Percentiles rank a stretch among this genome's conserved stretches.
Conservation (phyloP, 306 rosid species). For the Glycine latifolia region DNA sequence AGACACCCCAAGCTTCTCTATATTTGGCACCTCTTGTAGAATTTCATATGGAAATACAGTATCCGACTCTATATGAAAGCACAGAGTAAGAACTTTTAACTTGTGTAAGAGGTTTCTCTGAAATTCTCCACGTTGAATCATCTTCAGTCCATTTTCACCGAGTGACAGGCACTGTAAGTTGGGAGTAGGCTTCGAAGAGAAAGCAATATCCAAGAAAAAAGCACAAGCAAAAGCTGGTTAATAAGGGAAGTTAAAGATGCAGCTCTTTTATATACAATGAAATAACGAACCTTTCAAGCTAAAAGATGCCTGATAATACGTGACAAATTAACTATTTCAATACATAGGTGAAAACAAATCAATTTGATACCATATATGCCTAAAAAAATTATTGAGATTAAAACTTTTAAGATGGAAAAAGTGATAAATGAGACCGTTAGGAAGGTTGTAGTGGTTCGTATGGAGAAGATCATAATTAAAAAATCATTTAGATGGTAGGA, state of each 20-base stretch:
- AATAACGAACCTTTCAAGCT: background rate
- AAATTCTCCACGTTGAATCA: background rate
- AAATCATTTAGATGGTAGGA: no score
- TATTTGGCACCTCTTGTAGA: background rate
- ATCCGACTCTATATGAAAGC: no score
- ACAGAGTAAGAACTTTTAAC: no score
- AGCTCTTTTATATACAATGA: background rate
- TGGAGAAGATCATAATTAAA: no score
- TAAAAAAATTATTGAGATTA: no score
- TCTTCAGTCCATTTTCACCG: background rate
- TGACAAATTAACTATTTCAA: background rate
- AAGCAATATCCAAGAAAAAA: background rate
- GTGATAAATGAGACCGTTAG: no score
- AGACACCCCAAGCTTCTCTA: background rate
- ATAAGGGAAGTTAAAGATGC: background rate
- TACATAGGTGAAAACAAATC: background rate
- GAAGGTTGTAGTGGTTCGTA: no score
- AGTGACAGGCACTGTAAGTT: background rate
- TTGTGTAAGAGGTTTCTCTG: background rate
- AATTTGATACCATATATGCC: no score
- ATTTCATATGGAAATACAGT: no score
- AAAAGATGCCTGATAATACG: background rate
- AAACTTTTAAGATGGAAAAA: no score
- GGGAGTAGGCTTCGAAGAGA: background rate
- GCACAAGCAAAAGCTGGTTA: background rate